Conservation (phyloP, 257 asterid genomes). For the Solanum habrochaites region DNA sequence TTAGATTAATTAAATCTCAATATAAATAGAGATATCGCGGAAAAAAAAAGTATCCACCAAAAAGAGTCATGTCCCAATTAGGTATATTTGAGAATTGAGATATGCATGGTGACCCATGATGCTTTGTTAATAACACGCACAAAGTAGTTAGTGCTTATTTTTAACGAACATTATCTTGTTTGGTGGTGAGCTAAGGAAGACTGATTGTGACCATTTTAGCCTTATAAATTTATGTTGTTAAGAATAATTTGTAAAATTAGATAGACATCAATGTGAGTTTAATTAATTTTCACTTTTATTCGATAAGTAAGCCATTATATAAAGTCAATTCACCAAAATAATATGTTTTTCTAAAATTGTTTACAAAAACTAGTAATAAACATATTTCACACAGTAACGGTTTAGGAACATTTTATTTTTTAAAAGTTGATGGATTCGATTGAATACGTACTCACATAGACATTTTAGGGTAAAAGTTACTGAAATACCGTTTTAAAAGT, state of each 20-base stretch:
- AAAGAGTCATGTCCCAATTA: neutral
- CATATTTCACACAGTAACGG: too few species aligned
- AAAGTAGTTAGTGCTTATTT: neutral
- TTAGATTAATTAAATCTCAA: neutral
- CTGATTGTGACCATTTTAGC: neutral
- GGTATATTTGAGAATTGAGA: constrained; percentile 1
- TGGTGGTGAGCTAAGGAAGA: constrained; percentile 5
- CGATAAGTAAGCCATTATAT: too few species aligned
- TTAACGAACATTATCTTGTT: constrained; percentile 10
- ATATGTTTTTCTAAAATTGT: too few species aligned
- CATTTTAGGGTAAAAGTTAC: too few species aligned
- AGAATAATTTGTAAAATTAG: neutral
- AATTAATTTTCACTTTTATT: neutral
- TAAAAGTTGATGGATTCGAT: too few species aligned
- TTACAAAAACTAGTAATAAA: too few species aligned
- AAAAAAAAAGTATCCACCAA: neutral
- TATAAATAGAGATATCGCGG: accelerated
- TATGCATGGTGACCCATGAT: constrained; percentile 6
- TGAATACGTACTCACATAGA: too few species aligned
- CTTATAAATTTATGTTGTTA: neutral
- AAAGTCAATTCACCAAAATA: too few species aligned
- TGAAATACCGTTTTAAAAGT: too few species aligned
- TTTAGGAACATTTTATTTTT: too few species aligned
- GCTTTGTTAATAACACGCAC: neutral
- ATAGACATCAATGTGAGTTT: neutral